phyloP scores from a whole-genome alignment of 2,329 filamentous ascomycete genomes.

The Aspergillus glaucus region DNA sequence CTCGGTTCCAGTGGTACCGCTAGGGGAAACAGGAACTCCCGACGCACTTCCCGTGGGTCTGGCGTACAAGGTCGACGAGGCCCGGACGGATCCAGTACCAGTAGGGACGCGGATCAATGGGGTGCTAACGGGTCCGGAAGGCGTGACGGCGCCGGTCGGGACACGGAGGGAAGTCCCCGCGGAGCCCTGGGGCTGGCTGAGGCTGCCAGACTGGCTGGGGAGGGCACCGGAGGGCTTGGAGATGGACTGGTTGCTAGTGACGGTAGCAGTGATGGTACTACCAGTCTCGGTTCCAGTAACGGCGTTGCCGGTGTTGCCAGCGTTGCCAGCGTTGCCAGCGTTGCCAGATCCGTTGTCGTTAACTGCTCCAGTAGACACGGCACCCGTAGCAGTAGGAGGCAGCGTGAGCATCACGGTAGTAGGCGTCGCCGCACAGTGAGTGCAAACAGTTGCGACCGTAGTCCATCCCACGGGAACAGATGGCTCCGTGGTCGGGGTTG shows the following conservation, averaged over 20 bases:
- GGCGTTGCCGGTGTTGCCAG: too few species aligned
- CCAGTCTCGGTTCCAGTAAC: too few species aligned
- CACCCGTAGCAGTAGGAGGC: constrained; percentile 9
- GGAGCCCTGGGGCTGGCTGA: neutral
- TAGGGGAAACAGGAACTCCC: constrained; percentile 8
- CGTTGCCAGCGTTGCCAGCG: too few species aligned
- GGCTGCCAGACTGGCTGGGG: neutral
- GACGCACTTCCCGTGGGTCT: constrained; percentile 6
- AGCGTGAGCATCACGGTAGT: constrained; percentile 34
- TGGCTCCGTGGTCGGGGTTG: constrained; percentile 18
- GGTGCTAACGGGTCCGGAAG: neutral
- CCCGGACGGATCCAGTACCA: constrained; percentile 3
- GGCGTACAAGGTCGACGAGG: constrained; percentile 12
- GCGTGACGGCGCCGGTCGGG: neutral
- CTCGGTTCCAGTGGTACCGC: constrained; percentile 10
- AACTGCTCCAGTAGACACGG: neutral
- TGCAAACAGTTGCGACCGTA: constrained; percentile 36
- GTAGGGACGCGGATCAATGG: neutral
- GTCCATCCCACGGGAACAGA: constrained; percentile 33
- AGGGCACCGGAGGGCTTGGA: too few species aligned
- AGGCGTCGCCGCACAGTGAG: constrained; percentile 31
- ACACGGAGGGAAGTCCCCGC: neutral
- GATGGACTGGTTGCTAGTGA: too few species aligned
- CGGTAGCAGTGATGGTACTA: too few species aligned
- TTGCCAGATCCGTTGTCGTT: too few species aligned